Percentiles rank a stretch among this genome's conserved stretches.
Conservation (phyloP, 768 basidiomycete species). For the Suillus discolor region DNA sequence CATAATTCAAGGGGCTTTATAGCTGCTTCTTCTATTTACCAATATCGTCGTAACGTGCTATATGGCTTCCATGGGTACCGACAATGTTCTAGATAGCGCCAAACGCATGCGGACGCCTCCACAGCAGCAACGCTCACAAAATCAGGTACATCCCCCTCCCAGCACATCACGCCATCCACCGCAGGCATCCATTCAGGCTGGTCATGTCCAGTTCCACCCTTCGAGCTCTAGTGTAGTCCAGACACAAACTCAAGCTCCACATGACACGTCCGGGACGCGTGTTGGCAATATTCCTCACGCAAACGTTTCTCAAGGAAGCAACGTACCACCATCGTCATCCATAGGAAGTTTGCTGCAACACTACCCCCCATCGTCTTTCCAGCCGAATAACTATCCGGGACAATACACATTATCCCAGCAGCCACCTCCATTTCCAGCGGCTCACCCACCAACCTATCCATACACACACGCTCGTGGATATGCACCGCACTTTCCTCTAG, state of each 20-base stretch:
- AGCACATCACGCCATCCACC: conserved; percentile 3
- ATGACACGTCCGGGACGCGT: not conserved
- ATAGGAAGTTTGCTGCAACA: conserved; percentile 25
- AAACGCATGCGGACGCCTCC: not conserved
- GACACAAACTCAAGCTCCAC: not conserved
- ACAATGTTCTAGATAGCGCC: not conserved
- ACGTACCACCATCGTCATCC: conserved; percentile 15
- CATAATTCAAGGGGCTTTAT: not conserved
- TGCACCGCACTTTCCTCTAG: conserved; percentile 37
- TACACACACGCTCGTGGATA: conserved; percentile 38
- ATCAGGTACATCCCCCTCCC: not conserved
- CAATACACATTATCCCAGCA: conserved; percentile 54
- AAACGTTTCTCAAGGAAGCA: conserved; percentile 5
- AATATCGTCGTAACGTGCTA: not conserved
- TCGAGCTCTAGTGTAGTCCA: not conserved
- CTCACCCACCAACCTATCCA: conserved; percentile 35
- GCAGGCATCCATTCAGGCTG: conserved; percentile 8
- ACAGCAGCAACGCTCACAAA: conserved; percentile 6
- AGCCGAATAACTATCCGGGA: conserved; percentile 39
- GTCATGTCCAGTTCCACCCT: conserved; percentile 5
- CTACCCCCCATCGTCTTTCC: conserved; percentile 34
- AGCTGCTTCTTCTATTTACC: not conserved
- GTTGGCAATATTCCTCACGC: not conserved
- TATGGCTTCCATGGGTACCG: not conserved
- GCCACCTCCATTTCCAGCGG: conserved; percentile 26